Conservation (phyloP, 331 rosid species). For the Prunus yedoensis region DNA sequence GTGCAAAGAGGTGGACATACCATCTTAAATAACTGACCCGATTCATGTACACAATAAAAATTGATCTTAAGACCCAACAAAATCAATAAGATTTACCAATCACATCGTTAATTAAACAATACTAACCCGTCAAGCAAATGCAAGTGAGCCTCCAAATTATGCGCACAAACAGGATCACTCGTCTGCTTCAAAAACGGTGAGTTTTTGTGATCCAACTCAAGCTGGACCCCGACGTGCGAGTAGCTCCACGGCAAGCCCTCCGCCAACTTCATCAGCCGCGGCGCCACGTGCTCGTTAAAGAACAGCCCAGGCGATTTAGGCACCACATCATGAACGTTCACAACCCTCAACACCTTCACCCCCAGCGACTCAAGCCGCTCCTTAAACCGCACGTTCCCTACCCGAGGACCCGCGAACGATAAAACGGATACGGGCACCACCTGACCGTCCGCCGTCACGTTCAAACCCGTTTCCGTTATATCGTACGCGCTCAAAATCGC, state of each 20-base stretch:
- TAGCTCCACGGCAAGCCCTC: slow-evolving; percentile 84
- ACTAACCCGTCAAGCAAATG: slow-evolving; percentile 81
- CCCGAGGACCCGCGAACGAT: slow-evolving; percentile 77
- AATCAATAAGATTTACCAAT: not conserved
- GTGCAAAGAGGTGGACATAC: too few relatives aligned
- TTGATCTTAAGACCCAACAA: too few relatives aligned
- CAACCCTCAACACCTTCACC: slow-evolving; percentile 68
- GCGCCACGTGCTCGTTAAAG: slow-evolving; percentile 51
- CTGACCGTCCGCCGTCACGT: slow-evolving; percentile 32
- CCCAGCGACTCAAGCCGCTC: slow-evolving; percentile 62
- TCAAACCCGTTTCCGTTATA: slow-evolving; percentile 60
- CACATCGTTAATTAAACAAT: too few relatives aligned
- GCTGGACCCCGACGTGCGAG: slow-evolving; percentile 67
- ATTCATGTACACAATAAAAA: too few relatives aligned
- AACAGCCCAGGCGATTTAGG: slow-evolving; percentile 68
- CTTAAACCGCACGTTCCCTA: slow-evolving; percentile 69
- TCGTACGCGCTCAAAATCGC: slow-evolving; percentile 71
- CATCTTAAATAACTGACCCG: rapidly evolving
- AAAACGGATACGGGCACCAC: slow-evolving; percentile 52
- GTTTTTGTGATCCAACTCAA: slow-evolving; percentile 55
- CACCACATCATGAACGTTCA: slow-evolving; percentile 65
- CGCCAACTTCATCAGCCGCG: slow-evolving; percentile 47
- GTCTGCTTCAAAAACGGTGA: slow-evolving; percentile 68
- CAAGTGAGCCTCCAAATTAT: slow-evolving; percentile 80
- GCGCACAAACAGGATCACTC: slow-evolving; percentile 47